phyloP scores from a whole-genome alignment of 2,329 filamentous ascomycete genomes.

The Arthroderma uncinatum region DNA sequence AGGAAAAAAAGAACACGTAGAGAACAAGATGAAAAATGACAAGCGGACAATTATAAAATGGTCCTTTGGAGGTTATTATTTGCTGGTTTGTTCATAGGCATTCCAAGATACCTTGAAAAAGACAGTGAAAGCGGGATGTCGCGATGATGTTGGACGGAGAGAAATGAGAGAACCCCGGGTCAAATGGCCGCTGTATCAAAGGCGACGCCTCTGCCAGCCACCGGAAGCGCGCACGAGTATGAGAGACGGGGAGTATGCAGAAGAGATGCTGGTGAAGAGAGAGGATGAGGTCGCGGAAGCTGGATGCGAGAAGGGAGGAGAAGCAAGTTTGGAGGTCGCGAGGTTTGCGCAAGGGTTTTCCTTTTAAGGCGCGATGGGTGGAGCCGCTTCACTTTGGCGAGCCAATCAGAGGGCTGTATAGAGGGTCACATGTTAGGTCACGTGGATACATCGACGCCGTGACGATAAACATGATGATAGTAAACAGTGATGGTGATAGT shows the following conservation, averaged over 20 bases:
- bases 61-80: not conserved
- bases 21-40: constrained; percentile 5
- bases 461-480: not conserved
- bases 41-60: constrained; percentile 5
- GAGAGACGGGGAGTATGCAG: not conserved
- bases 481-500: not conserved
- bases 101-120: not conserved
- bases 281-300: not conserved
- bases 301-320: not conserved
- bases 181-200: not conserved
- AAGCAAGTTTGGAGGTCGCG: constrained; percentile 3
- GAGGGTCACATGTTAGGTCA: not conserved
- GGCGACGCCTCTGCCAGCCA: not conserved
- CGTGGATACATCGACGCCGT: not conserved
- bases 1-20: constrained; percentile 2
- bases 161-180: not conserved
- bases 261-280: not conserved
- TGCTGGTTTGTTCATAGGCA: constrained; percentile 2
- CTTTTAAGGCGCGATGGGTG: not conserved
- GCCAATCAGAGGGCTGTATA: constrained; percentile 1
- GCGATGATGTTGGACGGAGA: not conserved
- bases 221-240: not conserved
- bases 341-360: not conserved
- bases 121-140: not conserved
- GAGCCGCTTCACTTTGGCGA: constrained; percentile 6